These are phyloP conservation scores for Papiliotrema laurentii DNA, from an alignment of 1,284 basidiomycete species.

Conservation along the genomic window DNA sequence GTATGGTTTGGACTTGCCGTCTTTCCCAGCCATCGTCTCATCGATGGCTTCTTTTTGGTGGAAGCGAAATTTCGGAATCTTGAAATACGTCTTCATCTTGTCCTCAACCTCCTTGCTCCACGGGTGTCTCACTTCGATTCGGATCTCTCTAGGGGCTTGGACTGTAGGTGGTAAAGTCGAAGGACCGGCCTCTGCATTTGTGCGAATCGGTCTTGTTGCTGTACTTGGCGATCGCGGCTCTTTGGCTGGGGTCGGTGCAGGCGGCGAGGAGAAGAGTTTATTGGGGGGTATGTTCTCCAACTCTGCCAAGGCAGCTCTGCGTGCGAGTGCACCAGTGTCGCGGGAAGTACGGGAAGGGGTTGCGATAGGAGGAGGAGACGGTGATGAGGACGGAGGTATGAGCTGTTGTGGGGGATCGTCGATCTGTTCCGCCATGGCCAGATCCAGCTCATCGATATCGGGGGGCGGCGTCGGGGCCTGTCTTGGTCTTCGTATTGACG, in stretches of 20 bases:
- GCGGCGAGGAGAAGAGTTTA: conserved; percentile 29
- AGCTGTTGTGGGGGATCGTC: conserved; percentile 11
- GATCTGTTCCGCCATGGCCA: conserved; percentile 23
- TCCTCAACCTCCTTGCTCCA: conserved; percentile 60
- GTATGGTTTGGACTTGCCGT: conserved; percentile 46
- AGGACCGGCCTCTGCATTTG: conserved; percentile 9
- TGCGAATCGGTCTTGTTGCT: conserved; percentile 5
- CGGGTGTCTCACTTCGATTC: conserved; percentile 37
- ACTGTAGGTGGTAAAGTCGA: conserved; percentile 7
- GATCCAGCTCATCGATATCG: conserved; percentile 22
- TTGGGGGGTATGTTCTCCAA: conserved; percentile 20
- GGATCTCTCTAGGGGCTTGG: conserved; percentile 9
- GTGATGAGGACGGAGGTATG: conserved; percentile 24
- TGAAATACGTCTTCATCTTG: conserved; percentile 64
- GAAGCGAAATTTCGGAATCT: conserved; percentile 64
- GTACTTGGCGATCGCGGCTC: conserved; percentile 13
- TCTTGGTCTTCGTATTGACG: not conserved
- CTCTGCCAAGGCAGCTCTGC: conserved; percentile 18
- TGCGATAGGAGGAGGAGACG: not conserved
- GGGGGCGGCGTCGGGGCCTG: conserved; percentile 12
- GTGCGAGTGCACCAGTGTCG: not conserved
- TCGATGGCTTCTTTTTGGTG: conserved; percentile 88
- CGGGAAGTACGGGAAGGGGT: not conserved
- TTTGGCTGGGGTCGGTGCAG: conserved; percentile 3
- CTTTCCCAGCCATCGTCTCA: conserved; percentile 68